Conservation (phyloP, 208 protist genomes). For the Crithidia expoeki region DNA sequence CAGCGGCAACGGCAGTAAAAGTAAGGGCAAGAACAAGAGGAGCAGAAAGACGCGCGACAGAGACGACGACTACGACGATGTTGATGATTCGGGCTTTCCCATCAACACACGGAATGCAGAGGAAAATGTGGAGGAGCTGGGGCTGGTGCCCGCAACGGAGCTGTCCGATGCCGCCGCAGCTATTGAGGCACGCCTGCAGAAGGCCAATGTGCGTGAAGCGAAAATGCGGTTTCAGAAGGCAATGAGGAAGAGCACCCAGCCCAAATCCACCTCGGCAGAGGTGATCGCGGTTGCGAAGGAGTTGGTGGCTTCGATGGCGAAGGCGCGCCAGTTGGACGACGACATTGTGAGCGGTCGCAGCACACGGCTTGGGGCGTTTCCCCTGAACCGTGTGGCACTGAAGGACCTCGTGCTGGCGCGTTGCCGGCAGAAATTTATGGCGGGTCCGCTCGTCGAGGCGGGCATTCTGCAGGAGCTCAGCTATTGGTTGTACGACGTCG, state of each 20-base stretch:
- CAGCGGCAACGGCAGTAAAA: slow-evolving; percentile 21
- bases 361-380: slow-evolving; percentile 33
- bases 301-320: slow-evolving; percentile 33
- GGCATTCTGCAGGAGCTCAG: slow-evolving; percentile 82
- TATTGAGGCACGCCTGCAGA: slow-evolving; percentile 23
- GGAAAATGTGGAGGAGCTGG: slow-evolving; percentile 9
- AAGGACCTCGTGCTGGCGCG: slow-evolving; percentile 44
- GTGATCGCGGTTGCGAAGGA: slow-evolving; percentile 27
- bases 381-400: slow-evolving; percentile 65
- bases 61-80: slow-evolving; percentile 6
- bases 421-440: slow-evolving; percentile 49
- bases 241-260: slow-evolving; percentile 13
- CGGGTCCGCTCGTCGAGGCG: slow-evolving; percentile 54
- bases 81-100: slow-evolving; percentile 10
- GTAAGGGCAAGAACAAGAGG: slow-evolving; percentile 20
- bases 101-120: slow-evolving; percentile 6
- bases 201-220: slow-evolving; percentile 22
- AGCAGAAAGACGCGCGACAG: slow-evolving; percentile 21
- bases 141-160: slow-evolving; percentile 16
- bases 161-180: slow-evolving; percentile 17
- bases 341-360: slow-evolving; percentile 27
- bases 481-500: slow-evolving; percentile 79
- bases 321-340: slow-evolving; percentile 33
- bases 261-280: slow-evolving; percentile 26
- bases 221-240: slow-evolving; percentile 33